These are phyloP conservation scores for Sporisorium scitamineum DNA, from an alignment of 1,284 basidiomycete species.

Conservation along the genomic window DNA sequence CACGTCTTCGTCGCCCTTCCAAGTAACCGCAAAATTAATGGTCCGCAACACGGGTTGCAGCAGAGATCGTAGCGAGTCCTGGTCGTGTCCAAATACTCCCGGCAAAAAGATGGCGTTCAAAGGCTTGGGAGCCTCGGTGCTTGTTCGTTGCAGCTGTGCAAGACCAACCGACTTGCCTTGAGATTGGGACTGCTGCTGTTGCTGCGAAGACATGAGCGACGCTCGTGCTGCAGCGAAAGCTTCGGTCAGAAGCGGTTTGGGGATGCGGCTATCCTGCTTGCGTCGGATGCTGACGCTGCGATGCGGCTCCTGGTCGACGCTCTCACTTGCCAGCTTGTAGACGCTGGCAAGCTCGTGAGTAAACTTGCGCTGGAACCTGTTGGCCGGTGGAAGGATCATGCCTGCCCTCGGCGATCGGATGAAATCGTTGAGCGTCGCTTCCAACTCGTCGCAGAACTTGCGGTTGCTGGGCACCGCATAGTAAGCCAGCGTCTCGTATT, in stretches of 20 bases:
- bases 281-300: constrained; percentile 62
- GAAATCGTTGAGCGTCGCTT: constrained; percentile 62
- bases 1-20: constrained; percentile 63
- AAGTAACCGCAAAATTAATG: constrained; percentile 45
- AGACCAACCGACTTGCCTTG: constrained; percentile 40
- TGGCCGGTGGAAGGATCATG: constrained; percentile 57
- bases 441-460: constrained; percentile 58
- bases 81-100: constrained; percentile 60
- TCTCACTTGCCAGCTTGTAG: constrained; percentile 59
- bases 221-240: constrained; percentile 44
- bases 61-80: constrained; percentile 43
- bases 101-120: constrained; percentile 59
- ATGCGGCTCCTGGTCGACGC: constrained; percentile 58
- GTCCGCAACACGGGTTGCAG: constrained; percentile 42
- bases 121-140: constrained; percentile 37
- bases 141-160: constrained; percentile 48
- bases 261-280: constrained; percentile 57
- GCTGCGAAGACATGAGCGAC: constrained; percentile 30
- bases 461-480: constrained; percentile 54
- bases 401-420: constrained; percentile 62
- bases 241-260: constrained; percentile 57
- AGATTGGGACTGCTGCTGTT: constrained; percentile 14
- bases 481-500: constrained; percentile 50
- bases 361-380: constrained; percentile 58
- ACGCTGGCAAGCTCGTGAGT: constrained; percentile 58